Percentiles rank a stretch among this genome's conserved stretches.
Conservation (phyloP, 164 flowering plant species). For the Nymphaea thermarum region DNA sequence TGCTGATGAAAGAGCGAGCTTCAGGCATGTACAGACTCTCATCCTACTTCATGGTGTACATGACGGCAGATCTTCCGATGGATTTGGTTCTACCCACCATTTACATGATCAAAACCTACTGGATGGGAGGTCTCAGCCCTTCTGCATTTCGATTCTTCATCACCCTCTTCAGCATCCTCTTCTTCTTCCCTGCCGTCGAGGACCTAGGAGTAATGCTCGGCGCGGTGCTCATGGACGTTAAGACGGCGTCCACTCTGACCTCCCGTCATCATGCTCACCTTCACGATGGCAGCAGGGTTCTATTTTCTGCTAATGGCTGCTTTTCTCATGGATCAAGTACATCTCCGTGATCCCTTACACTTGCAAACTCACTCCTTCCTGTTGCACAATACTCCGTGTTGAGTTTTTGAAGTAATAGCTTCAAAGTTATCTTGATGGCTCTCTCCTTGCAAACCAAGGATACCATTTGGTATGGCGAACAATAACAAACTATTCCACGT, state of each 20-base stretch:
- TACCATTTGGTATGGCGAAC: too few species aligned
- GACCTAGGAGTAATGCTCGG: constrained; percentile 7
- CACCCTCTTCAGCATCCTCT: constrained; percentile 41
- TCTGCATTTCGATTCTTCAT: not conserved
- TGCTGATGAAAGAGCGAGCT: constrained; percentile 4
- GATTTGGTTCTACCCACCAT: constrained; percentile 81
- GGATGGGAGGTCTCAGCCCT: constrained; percentile 84
- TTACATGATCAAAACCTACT: constrained; percentile 50
- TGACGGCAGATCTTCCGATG: constrained; percentile 23
- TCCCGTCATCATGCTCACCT: constrained; percentile 2
- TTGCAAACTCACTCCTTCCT: constrained; percentile 24
- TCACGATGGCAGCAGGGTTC: constrained; percentile 1
- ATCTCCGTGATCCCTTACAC: constrained; percentile 2
- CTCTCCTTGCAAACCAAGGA: too few species aligned
- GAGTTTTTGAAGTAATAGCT: too few species aligned
- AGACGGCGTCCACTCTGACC: constrained; percentile 1
- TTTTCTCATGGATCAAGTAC: constrained; percentile 6
- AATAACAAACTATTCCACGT: too few species aligned
- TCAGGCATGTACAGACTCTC: constrained; percentile 6
- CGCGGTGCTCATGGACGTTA: constrained; percentile 4
- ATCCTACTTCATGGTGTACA: constrained; percentile 3
- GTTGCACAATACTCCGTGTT: constrained; percentile 30
- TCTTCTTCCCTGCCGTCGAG: constrained; percentile 28
- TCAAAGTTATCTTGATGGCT: too few species aligned
- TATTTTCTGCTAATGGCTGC: constrained; percentile 1